phyloP scores from a whole-genome alignment of 2,329 filamentous ascomycete species.

The Aspergillus sp. region DNA sequence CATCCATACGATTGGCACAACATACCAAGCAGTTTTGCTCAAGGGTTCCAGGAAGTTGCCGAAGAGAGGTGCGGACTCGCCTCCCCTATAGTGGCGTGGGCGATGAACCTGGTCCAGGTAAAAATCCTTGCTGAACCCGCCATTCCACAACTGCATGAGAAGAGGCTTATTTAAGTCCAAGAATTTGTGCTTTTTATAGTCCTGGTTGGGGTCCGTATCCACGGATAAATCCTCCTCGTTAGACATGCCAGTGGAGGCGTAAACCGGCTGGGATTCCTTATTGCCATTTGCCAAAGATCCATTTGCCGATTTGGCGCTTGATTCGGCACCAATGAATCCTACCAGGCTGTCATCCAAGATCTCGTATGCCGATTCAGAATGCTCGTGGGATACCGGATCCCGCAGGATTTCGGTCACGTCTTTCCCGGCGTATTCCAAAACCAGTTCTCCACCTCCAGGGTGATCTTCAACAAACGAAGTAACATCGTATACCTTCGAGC shows the following conservation, averaged over 20 bases:
- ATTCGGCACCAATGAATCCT: constrained; percentile 70
- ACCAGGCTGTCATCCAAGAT: constrained; percentile 84
- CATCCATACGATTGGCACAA: constrained; percentile 81
- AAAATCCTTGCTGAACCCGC: constrained; percentile 91
- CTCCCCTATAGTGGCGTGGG: constrained; percentile 92
- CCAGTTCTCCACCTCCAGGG: constrained; percentile 83
- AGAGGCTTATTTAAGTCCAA: constrained; percentile 84
- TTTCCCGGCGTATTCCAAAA: constrained; percentile 86
- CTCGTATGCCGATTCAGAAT: constrained; percentile 94
- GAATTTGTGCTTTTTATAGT: constrained; percentile 92
- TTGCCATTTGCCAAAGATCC: constrained; percentile 29
- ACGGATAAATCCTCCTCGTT: constrained; percentile 80
- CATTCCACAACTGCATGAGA: constrained; percentile 81
- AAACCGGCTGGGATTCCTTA: constrained; percentile 32
- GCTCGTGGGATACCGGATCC: constrained; percentile 77
- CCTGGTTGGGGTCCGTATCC: constrained; percentile 73
- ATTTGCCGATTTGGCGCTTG: constrained; percentile 50
- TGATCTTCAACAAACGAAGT: constrained; percentile 89
- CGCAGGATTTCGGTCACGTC: constrained; percentile 81
- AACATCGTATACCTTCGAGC: constrained; percentile 89
- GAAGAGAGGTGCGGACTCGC: constrained; percentile 87
- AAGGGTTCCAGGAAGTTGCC: constrained; percentile 99
- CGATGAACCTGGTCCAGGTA: constrained; percentile 96
- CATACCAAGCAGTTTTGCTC: constrained; percentile 91
- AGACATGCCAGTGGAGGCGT: constrained; percentile 77